Base-by-base conservation (phyloP, 1,284 basidiomycete species). In the Rhodotorula sp. region DNA sequence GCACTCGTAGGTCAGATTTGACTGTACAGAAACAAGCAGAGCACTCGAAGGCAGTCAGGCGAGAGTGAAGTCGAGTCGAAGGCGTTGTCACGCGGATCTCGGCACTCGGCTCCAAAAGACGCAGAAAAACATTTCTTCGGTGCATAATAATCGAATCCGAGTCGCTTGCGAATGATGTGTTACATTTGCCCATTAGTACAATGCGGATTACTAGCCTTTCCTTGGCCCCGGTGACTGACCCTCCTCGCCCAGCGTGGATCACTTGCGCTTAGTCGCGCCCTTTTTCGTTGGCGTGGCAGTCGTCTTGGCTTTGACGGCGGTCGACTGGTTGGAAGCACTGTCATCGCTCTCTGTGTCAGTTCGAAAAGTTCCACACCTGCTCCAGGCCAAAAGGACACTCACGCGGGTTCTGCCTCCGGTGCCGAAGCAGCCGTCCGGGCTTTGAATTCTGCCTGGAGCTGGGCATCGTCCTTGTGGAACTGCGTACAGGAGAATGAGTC, bases 381-480 rank as follows among this genome's bases (percentile, higher is more conserved):
- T 42, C 8, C 37, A 42, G 22, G 42, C 2, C 17, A 49, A 48
- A 48, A 20, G 8, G 14, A 55, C 54, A 45, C 29, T 18, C 62
- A 3, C 33, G 7, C 30, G 20, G 17, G 53, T n/a, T 53, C 45
- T 24, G 22, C 30, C 26, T 37, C 42, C 24, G 24, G 54, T 10
- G 37, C 37, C 37, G 37, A 42, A 42, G 37, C 37, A 42, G 37
- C 37, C 22, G 33, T 45, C 14, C 60, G 57, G 33, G 49, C 60
- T 44, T 26, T 20, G 51, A 26, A 46, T 44, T 44, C 10, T 3
- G 22, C 29, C 54, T 67, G 60, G 6, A 55, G 44, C 64, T 70
- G 53, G 22, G 18, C 46, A 15, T 66, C 58, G 29, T 46, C 48
- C 61, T 64, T 63, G 60, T 74, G 72, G 44, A 74, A 67, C 72